Conservation (phyloP, 1,284 basidiomycete species). For the Leccinum colubrinum region DNA sequence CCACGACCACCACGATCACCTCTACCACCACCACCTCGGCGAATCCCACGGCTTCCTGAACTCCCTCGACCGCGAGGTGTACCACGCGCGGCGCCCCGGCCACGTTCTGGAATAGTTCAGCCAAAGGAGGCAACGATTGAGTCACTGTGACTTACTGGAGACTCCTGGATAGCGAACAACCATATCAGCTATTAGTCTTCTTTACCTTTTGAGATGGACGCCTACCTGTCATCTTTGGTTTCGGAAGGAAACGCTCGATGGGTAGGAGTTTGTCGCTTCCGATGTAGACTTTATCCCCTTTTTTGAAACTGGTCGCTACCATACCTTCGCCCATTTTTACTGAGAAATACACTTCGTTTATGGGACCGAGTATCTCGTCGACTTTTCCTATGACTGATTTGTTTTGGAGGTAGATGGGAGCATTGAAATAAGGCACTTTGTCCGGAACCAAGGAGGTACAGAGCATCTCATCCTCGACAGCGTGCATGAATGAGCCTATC, state of each 20-base stretch:
- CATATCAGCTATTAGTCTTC: conserved; percentile 1
- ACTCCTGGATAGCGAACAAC: conserved; percentile 36
- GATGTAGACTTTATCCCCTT: conserved; percentile 98
- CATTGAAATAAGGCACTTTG: conserved; percentile 99
- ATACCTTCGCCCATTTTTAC: conserved; percentile 98
- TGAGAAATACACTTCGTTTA: conserved; percentile 99
- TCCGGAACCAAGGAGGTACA: conserved; percentile 84
- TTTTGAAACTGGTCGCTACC: conserved; percentile 94
- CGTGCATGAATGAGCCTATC: conserved; percentile 89
- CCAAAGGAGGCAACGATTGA: not conserved
- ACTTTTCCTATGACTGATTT: conserved; percentile 96
- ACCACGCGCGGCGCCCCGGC: conserved; percentile 43
- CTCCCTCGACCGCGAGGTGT: conserved; percentile 41
- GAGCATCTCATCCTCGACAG: conserved; percentile 98
- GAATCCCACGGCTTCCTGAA: conserved; percentile 47
- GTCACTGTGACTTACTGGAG: conserved; percentile 41
- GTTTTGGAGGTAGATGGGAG: conserved; percentile 98
- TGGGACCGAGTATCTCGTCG: conserved; percentile 95
- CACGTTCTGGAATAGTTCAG: conserved; percentile 47
- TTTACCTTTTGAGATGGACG: conserved; percentile 1
- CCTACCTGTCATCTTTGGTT: conserved; percentile 83
- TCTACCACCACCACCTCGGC: conserved; percentile 40
- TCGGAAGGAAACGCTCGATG: conserved; percentile 96
- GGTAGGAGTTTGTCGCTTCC: conserved; percentile 95
- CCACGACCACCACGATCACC: conserved; percentile 45